Conservation (phyloP, 768 basidiomycete genomes). For the Mycena crocata region DNA sequence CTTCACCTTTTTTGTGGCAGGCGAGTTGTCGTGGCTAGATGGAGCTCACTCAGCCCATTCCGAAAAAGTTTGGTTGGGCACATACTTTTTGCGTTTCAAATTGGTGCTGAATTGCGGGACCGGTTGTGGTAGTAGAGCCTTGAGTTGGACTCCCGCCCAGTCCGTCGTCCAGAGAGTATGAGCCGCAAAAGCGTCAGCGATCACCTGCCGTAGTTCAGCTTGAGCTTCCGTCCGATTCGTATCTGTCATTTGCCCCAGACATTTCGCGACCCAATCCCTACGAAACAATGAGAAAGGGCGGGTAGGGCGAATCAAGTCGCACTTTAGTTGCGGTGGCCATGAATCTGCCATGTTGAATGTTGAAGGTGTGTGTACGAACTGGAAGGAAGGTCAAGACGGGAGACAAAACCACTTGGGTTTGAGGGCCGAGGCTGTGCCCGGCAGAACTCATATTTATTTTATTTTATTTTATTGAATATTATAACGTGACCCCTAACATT, state of each 20-base stretch:
- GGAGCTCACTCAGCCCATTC: too few species aligned
- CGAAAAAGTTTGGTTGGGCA: too few species aligned
- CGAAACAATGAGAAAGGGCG: slow-evolving; percentile 14
- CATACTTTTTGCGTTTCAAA: slow-evolving; percentile 80
- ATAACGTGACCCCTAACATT: too few species aligned
- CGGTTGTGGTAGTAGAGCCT: slow-evolving; percentile 77
- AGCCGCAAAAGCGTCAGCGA: slow-evolving; percentile 89
- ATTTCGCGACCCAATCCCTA: slow-evolving; percentile 96
- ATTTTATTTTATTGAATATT: too few species aligned
- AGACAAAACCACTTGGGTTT: slow-evolving; percentile 19
- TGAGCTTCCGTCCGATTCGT: slow-evolving; percentile 89
- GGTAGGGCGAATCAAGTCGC: slow-evolving; percentile 35
- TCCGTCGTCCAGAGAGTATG: slow-evolving; percentile 93
- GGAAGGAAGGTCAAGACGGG: neutral
- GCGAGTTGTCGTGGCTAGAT: slow-evolving; percentile 52
- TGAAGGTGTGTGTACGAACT: neutral
- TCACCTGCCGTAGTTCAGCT: slow-evolving; percentile 95
- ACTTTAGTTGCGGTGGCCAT: slow-evolving; percentile 88
- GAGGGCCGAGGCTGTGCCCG: too few species aligned
- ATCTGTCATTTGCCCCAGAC: slow-evolving; percentile 91
- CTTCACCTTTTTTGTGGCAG: slow-evolving; percentile 67
- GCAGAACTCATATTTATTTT: too few species aligned
- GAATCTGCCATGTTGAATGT: slow-evolving; percentile 74
- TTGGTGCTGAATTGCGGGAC: slow-evolving; percentile 54
- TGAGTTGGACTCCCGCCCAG: slow-evolving; percentile 89